A percentile compares a stretch with the other conserved stretches of the same genome.
These are phyloP conservation scores for Triglochin maritima DNA, from an alignment of 106 monocot genomes.

Conservation along the genomic window DNA sequence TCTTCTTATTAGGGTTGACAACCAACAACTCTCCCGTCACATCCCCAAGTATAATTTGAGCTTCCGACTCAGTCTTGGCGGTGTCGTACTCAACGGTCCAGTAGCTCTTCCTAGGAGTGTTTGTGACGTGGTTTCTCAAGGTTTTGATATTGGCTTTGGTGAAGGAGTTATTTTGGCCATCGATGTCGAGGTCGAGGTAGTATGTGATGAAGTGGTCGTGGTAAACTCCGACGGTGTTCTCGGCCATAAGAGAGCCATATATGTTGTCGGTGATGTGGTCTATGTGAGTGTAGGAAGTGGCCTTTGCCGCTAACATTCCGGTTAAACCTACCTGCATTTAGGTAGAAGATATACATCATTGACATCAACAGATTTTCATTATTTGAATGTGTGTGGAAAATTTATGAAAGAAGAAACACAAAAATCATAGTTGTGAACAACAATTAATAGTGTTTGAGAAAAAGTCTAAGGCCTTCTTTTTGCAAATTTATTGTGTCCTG, in stretches of 20 bases:
- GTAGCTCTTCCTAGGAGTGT: conserved; percentile 42
- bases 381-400: too few relatives aligned
- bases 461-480: too few relatives aligned
- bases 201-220: conserved; percentile 66
- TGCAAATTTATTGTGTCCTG: too few relatives aligned
- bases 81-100: conserved; percentile 49
- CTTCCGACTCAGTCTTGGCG: conserved; percentile 43
- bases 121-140: neutral
- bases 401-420: too few relatives aligned
- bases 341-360: neutral
- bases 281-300: conserved; percentile 25
- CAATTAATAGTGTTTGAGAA: too few relatives aligned
- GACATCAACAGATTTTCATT: neutral
- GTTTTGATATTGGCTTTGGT: conserved; percentile 27
- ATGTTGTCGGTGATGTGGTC: conserved; percentile 26
- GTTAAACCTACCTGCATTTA: conserved; percentile 38
- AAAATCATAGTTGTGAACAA: too few relatives aligned
- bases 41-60: conserved; percentile 16
- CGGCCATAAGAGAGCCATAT: conserved; percentile 39
- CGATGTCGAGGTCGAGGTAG: conserved; percentile 60
- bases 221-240: conserved; percentile 42
- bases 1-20: conserved; percentile 51
- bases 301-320: conserved; percentile 44
- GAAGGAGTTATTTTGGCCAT: conserved; percentile 49
- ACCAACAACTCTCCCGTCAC: conserved; percentile 27